A percentile compares a stretch with the other conserved stretches of the same genome.
These are phyloP conservation scores for Phellopilus nigrolimitatus DNA, from an alignment of 1,284 basidiomycete genomes.

Conservation along the genomic window DNA sequence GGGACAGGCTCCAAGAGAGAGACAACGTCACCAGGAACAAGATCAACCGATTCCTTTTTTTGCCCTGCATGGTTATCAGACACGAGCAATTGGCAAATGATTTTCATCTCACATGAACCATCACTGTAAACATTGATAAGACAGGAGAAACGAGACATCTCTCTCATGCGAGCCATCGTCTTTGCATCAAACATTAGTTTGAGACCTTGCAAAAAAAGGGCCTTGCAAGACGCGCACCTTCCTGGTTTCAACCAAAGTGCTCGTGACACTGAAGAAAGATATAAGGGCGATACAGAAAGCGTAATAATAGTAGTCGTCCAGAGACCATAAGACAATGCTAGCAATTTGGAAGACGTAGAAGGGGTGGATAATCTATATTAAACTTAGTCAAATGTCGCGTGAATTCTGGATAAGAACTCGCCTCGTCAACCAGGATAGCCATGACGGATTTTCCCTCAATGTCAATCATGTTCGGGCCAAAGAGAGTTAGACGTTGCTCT, in stretches of 20 bases:
- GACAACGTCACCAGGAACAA: constrained; percentile 93
- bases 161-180: constrained; percentile 92
- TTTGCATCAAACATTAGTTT: constrained; percentile 28
- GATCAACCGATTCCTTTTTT: constrained; percentile 67
- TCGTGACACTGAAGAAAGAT: constrained; percentile 79
- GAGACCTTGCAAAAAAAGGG: constrained; percentile 1
- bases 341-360: constrained; percentile 99
- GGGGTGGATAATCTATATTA: constrained; percentile 77
- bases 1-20: constrained; percentile 80
- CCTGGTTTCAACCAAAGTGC: constrained; percentile 90
- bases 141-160: constrained; percentile 94
- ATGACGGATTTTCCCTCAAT: constrained; percentile 83
- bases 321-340: constrained; percentile 89
- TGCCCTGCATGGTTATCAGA: constrained; percentile 46
- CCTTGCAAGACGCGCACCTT: constrained; percentile 46
- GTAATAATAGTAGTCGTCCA: constrained; percentile 97
- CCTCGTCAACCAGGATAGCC: constrained; percentile 89
- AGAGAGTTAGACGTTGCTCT: constrained; percentile 68
- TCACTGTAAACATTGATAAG: constrained; percentile 71
- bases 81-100: constrained; percentile 16
- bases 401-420: constrained; percentile 32
- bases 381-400: neutral
- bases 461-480: constrained; percentile 88
- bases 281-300: constrained; percentile 97
- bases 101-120: constrained; percentile 57